Conservation (phyloP, 129 eudicot genomes). For the Flaveria ramosissima region DNA sequence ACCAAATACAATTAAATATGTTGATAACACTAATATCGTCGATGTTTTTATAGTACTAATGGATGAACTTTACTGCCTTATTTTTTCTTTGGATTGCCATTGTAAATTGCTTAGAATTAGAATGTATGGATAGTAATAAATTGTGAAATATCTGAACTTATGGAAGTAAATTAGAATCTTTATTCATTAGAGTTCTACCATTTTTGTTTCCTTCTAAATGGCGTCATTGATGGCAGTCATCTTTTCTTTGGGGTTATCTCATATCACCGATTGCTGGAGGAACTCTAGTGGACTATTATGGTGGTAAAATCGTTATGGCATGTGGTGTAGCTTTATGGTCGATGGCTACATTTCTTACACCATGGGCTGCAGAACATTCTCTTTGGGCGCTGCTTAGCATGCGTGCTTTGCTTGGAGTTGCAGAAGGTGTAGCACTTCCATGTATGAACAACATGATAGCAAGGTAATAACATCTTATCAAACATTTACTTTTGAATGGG, state of each 20-base stretch:
- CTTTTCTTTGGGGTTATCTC: conserved; percentile 98
- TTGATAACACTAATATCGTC: neutral
- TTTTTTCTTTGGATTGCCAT: conserved; percentile 3
- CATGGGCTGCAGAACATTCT: conserved; percentile 90
- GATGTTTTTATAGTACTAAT: neutral
- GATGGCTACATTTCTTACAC: conserved; percentile 90
- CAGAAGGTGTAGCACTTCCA: conserved; percentile 99
- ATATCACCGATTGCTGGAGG: conserved; percentile 98
- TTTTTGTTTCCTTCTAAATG: conserved; percentile 42
- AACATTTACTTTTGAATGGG: neutral
- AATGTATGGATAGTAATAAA: neutral
- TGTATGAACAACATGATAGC: conserved; percentile 98
- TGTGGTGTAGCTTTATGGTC: conserved; percentile 99
- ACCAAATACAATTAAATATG: neutral
- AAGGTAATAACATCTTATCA: conserved; percentile 48
- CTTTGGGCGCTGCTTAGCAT: conserved; percentile 65
- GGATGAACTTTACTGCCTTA: neutral
- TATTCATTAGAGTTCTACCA: conserved; percentile 19
- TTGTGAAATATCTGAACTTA: neutral
- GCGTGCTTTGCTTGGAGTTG: conserved; percentile 88
- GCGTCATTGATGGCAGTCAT: conserved; percentile 73
- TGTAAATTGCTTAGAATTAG: neutral
- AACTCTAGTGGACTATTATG: conserved; percentile 86
- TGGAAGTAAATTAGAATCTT: conserved; percentile 15
- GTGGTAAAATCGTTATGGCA: conserved; percentile 94